These are phyloP conservation scores for Obba rivulosa DNA, from an alignment of 768 basidiomycete genomes.

Conservation along the genomic window DNA sequence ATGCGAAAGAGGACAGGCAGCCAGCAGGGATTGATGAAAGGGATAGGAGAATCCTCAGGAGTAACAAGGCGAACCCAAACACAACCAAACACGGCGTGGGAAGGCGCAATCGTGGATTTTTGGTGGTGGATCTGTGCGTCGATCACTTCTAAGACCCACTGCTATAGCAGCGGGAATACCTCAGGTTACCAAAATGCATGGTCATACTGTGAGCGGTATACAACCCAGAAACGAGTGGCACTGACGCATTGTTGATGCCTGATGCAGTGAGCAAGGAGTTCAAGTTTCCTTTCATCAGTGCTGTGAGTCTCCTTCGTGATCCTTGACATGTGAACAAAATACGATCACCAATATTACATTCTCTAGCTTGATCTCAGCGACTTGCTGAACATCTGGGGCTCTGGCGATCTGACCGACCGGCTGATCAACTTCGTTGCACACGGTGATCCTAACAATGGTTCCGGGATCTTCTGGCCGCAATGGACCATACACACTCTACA, in stretches of 20 bases:
- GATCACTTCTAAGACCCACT: too few species aligned
- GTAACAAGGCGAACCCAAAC: too few species aligned
- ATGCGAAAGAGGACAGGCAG: too few species aligned
- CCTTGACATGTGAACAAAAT: not conserved
- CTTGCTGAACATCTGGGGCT: conserved; percentile 16
- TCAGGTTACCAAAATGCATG: conserved; percentile 27
- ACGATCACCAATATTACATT: not conserved
- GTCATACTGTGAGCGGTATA: conserved; percentile 27
- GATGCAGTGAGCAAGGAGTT: conserved; percentile 7
- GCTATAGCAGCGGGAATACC: too few species aligned
- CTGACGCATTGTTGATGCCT: not conserved
- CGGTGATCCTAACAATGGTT: conserved; percentile 21
- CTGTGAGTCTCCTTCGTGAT: conserved; percentile 7
- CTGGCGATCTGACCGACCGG: conserved; percentile 21
- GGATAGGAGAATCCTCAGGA: too few species aligned
- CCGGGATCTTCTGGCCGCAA: conserved; percentile 17
- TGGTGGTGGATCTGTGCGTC: too few species aligned
- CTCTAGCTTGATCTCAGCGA: conserved; percentile 36
- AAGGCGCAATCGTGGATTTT: too few species aligned
- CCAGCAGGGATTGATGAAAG: too few species aligned
- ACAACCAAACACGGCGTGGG: too few species aligned
- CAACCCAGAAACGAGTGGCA: not conserved
- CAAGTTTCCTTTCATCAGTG: conserved; percentile 1
- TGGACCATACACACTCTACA: conserved; percentile 12
- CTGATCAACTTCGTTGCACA: conserved; percentile 19